Evolutionary conservation across 208 protist genomes (phyloP), one percentile per base, ranked within the genome.

Genomic region (Crithidia bombi): DNA sequence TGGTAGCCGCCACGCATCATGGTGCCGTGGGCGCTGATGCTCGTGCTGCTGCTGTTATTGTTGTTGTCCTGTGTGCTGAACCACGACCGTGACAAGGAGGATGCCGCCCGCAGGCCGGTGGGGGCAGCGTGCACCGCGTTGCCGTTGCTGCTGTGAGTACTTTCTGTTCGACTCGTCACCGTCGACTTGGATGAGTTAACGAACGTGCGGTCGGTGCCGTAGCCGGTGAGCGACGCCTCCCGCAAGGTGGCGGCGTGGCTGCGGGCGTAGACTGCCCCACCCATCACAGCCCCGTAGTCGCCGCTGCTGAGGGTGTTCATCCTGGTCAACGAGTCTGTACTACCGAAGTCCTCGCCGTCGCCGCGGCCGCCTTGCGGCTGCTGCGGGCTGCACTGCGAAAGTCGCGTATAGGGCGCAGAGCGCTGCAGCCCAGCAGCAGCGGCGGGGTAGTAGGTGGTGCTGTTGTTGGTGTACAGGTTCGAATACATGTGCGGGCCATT

Each of bases 301-400:
- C 38, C 38, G 39, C 21, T 23, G 28, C 23, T 23, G 41, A 15
- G 15, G n/a, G 41, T 26, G 26, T 51, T 51, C 19, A 25, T 30
- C 23, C 52, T 30, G 17, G n/a, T 44, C 3, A 62, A 12, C 1
- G 57, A 64, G 19, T 51, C 57, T 17, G 26, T 43, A 7, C 57
- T 51, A 28, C n/a, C 23, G 9, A 64, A 21, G 35, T 64, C 57
- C 28, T 64, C 57, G 57, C 51, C 49, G 41, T 64, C 25, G 41
- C 41, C 2, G 35, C 54, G 54, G 23, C 14, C 7, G 3, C 14
- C 3, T n/a, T n/a, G n/a, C 25, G 30, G 23, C n/a, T 44, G 33
- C n/a, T n/a, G 30, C n/a, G 33, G 12, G 9, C 12, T 33, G 21
- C 35, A 43, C 17, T 35, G 25, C 1, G 57, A 23, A 2, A 64